phyloP scores from a whole-genome alignment of 306 rosid species.

The Ziziphus jujuba region DNA sequence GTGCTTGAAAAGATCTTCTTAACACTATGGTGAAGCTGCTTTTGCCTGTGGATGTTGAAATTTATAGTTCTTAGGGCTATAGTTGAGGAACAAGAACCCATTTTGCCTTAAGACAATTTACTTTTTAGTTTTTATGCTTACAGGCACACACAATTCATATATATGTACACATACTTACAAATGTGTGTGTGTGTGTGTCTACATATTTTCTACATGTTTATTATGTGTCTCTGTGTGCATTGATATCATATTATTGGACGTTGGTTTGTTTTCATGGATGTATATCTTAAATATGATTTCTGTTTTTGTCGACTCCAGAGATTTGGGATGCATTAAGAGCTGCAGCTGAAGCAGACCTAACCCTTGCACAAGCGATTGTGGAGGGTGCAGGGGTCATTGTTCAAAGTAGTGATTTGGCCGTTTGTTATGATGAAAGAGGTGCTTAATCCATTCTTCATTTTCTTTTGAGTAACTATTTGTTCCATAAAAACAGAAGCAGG shows the following conservation, averaged over 20 bases:
- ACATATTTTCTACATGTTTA: too few relatives aligned
- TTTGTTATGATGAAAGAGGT: conserved; percentile 99
- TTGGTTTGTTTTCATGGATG: background rate
- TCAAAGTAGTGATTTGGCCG: conserved; percentile 88
- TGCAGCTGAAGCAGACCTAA: conserved; percentile 90
- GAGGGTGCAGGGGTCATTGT: conserved; percentile 96
- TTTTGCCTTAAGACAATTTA: too few relatives aligned
- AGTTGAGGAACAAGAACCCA: too few relatives aligned
- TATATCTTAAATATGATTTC: conserved; percentile 24
- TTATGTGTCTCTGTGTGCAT: background rate
- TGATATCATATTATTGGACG: background rate
- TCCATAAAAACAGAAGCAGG: background rate
- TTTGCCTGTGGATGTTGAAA: background rate
- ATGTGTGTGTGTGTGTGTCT: too few relatives aligned
- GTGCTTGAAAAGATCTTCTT: background rate
- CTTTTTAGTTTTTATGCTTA: too few relatives aligned
- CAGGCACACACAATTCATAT: too few relatives aligned
- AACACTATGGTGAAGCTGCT: background rate
- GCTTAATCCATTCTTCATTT: conserved; percentile 23
- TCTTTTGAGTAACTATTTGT: background rate
- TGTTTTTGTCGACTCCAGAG: conserved; percentile 54
- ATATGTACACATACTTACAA: too few relatives aligned
- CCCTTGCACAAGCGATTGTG: conserved; percentile 88
- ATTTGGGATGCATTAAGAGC: conserved; percentile 99
- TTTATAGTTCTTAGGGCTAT: background rate